phyloP scores from a whole-genome alignment of 208 protist genomes.

The Trypanosoma caninum region DNA sequence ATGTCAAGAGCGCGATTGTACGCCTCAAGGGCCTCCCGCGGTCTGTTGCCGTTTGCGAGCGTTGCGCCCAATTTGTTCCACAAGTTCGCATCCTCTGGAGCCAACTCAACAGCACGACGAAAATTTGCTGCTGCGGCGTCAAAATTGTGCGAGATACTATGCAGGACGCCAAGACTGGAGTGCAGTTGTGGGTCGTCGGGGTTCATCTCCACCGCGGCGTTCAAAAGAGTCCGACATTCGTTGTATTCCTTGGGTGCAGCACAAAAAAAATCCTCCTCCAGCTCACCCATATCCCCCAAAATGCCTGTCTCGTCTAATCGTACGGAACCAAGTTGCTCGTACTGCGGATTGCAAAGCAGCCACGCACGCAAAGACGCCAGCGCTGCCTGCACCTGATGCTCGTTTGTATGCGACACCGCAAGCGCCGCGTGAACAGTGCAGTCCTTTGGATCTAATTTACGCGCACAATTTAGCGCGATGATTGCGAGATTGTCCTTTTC shows the following conservation, averaged over 20 bases:
- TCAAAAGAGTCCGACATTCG: constrained; percentile 63
- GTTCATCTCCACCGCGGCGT: constrained; percentile 78
- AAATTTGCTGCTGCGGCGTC: constrained; percentile 74
- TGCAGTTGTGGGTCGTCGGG: constrained; percentile 65
- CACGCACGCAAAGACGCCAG: constrained; percentile 75
- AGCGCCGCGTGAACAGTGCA: constrained; percentile 72
- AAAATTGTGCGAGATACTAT: constrained; percentile 81
- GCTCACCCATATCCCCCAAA: constrained; percentile 41
- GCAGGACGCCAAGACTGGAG: constrained; percentile 76
- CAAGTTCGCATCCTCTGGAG: constrained; percentile 62
- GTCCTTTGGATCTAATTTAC: constrained; percentile 58
- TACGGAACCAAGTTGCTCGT: constrained; percentile 67
- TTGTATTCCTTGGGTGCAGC: constrained; percentile 56
- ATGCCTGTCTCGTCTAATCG: constrained; percentile 32
- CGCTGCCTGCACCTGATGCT: constrained; percentile 64
- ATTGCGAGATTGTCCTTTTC: constrained; percentile 89
- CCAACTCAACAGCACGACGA: constrained; percentile 62
- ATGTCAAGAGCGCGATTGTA: constrained; percentile 87
- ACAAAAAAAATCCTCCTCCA: constrained; percentile 65
- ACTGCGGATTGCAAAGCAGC: constrained; percentile 75
- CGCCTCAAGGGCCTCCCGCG: constrained; percentile 74
- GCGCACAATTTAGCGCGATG: constrained; percentile 80
- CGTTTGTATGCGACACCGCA: constrained; percentile 86
- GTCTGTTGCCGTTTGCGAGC: constrained; percentile 73
- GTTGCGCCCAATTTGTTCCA: constrained; percentile 93